phyloP scores from a whole-genome alignment of 2,329 filamentous ascomycete genomes.

The Colletotrichum chrysophilum region DNA sequence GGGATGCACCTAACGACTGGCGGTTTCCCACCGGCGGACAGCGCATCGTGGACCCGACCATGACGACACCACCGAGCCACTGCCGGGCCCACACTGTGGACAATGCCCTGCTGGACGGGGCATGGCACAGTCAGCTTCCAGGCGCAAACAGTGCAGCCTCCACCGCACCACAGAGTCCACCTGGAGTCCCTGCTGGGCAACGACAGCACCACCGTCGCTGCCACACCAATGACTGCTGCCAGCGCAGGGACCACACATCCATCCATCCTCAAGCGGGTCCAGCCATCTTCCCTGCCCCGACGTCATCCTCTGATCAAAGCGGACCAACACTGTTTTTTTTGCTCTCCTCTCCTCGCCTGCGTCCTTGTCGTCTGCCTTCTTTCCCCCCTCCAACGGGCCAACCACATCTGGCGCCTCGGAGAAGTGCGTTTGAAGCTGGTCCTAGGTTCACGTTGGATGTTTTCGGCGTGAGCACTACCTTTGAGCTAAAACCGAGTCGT shows the following conservation, averaged over 20 bases:
- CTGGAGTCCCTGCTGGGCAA: not conserved
- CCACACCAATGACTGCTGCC: not conserved
- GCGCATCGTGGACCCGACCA: constrained; percentile 12
- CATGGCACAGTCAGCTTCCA: not conserved
- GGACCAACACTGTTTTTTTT: not conserved
- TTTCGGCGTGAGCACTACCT: not conserved
- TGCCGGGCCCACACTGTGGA: not conserved
- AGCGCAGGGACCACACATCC: not conserved
- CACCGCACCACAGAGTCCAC: not conserved
- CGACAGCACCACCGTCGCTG: not conserved
- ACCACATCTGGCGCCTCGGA: not conserved
- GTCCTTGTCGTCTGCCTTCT: not conserved
- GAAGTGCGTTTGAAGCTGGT: not conserved
- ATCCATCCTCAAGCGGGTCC: not conserved
- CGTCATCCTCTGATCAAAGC: constrained; percentile 8
- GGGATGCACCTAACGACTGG: not conserved
- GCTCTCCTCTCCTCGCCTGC: not conserved
- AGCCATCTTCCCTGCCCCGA: not conserved
- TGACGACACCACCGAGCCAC: constrained; percentile 23
- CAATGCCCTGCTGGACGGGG: not conserved
- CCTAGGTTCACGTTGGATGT: not conserved
- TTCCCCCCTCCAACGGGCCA: not conserved
- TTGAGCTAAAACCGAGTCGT: not conserved
- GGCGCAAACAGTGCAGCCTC: not conserved
- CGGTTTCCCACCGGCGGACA: constrained; percentile 2